These are phyloP conservation scores for Salix arbutifolia DNA, from an alignment of 345 rosid species.

Conservation along the genomic window DNA sequence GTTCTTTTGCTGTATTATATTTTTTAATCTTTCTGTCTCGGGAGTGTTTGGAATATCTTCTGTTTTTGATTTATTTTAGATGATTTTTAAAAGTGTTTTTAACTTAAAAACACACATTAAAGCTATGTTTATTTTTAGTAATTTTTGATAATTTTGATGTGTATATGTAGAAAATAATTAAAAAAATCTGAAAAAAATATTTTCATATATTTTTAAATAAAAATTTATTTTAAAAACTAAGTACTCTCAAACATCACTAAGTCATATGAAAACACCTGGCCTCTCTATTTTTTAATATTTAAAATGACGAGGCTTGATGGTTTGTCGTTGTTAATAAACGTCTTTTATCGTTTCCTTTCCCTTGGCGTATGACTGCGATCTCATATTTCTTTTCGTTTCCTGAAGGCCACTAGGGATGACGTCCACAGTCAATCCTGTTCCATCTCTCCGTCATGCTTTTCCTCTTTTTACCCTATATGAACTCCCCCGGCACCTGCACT, in stretches of 20 bases:
- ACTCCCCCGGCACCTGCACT: neutral
- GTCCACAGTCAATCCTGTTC: neutral
- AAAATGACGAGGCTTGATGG: neutral
- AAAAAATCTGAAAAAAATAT: too few species aligned
- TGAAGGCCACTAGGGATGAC: neutral
- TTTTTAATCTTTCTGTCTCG: too few species aligned
- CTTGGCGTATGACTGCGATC: neutral
- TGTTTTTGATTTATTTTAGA: too few species aligned
- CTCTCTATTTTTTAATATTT: neutral
- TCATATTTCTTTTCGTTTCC: neutral
- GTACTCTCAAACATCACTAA: too few species aligned
- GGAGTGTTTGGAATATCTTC: too few species aligned
- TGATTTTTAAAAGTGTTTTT: too few species aligned
- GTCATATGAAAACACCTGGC: neutral
- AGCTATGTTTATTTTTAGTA: too few species aligned
- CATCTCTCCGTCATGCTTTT: neutral
- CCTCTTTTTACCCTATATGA: neutral
- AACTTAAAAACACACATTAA: too few species aligned
- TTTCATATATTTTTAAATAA: too few species aligned
- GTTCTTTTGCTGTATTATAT: neutral
- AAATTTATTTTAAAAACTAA: too few species aligned
- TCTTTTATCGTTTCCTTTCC: neutral
- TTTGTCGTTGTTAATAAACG: neutral
- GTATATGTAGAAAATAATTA: too few species aligned
- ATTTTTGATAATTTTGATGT: too few species aligned